Percentiles rank a stretch among this genome's conserved stretches.
Conservation (phyloP, 306 rosid species). For the Luffa aegyptiaca region DNA sequence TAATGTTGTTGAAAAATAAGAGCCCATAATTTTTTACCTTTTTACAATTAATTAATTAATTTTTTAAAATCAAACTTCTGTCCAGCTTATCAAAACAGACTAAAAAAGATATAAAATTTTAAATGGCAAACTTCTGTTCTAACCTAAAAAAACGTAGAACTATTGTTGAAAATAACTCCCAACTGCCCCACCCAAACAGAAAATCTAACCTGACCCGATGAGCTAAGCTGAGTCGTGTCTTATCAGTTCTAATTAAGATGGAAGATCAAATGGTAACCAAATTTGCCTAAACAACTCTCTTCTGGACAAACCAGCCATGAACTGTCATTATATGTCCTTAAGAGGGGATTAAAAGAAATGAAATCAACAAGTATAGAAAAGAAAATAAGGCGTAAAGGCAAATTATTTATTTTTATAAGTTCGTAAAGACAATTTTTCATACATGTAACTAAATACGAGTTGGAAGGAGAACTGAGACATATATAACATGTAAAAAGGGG, state of each 20-base stretch:
- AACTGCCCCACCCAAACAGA: neutral
- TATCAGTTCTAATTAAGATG: neutral
- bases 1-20: too few species aligned
- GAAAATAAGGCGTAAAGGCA: neutral
- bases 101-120: too few species aligned
- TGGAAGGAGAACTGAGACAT: neutral
- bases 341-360: neutral
- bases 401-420: neutral
- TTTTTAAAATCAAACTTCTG: too few species aligned
- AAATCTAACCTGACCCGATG: neutral
- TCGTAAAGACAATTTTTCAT: neutral
- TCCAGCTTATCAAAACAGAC: too few species aligned
- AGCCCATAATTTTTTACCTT: too few species aligned
- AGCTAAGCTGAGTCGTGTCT: neutral
- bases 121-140: too few species aligned
- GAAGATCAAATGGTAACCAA: neutral
- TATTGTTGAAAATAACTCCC: too few species aligned
- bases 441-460: neutral
- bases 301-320: neutral
- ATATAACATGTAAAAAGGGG: neutral
- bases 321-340: neutral
- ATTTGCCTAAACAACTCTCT: neutral
- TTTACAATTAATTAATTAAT: too few species aligned
- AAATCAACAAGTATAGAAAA: neutral
- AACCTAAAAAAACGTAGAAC: too few species aligned